Percentiles rank a stretch among this genome's conserved stretches.
These are phyloP conservation scores for Melampsora americana DNA, from an alignment of 1,284 basidiomycete genomes.

Conservation along the genomic window DNA sequence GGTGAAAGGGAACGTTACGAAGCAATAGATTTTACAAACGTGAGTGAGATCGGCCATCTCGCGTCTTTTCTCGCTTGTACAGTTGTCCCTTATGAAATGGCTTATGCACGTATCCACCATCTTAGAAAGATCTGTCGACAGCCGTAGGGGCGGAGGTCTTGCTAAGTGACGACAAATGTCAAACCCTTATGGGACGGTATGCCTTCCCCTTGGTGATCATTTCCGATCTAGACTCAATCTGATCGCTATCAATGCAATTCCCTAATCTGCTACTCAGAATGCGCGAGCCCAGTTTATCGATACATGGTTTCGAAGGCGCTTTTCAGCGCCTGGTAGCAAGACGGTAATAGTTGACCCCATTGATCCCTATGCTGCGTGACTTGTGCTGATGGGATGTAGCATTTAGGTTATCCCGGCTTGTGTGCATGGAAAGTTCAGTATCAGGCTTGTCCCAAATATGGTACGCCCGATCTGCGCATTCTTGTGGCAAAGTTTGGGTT, in stretches of 20 bases:
- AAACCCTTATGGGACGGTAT: too few species aligned
- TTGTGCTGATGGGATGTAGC: too few species aligned
- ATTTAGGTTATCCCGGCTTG: conserved; percentile 62
- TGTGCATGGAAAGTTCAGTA: conserved; percentile 64
- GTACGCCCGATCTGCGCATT: too few species aligned
- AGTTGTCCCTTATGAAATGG: too few species aligned
- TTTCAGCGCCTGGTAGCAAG: conserved; percentile 69
- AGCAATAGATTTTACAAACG: conserved; percentile 54
- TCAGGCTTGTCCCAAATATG: conserved; percentile 75
- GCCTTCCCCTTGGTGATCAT: too few species aligned
- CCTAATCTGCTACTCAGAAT: conserved; percentile 59
- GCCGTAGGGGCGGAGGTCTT: conserved; percentile 60
- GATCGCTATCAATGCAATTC: too few species aligned
- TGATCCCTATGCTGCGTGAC: too few species aligned
- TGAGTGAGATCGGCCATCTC: conserved; percentile 75
- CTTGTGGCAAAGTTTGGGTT: too few species aligned
- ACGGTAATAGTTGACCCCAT: conserved; percentile 69
- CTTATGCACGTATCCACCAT: too few species aligned
- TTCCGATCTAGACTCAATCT: too few species aligned
- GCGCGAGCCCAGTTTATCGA: conserved; percentile 76
- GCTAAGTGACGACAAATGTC: conserved; percentile 62
- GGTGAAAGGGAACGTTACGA: conserved; percentile 66
- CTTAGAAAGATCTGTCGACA: too few species aligned
- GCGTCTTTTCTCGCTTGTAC: conserved; percentile 67
- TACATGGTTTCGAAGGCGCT: conserved; percentile 99